A percentile compares a stretch with the other conserved stretches of the same genome.
These are phyloP conservation scores for Geranium brycei DNA, from an alignment of 345 rosid genomes.

Conservation along the genomic window DNA sequence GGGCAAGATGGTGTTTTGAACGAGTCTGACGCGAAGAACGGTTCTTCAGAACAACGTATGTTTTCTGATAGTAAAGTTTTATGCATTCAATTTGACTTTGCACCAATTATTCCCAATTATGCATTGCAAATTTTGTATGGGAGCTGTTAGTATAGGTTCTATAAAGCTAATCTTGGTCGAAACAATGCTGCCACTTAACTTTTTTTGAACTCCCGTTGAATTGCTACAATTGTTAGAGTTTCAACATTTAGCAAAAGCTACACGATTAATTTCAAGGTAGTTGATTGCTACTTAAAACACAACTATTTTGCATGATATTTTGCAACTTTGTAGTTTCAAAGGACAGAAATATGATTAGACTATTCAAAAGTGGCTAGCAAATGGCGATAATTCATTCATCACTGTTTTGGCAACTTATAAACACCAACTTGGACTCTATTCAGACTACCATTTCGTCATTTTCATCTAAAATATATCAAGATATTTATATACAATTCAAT, in stretches of 20 bases:
- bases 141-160: not conserved
- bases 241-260: not conserved
- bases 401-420: no score
- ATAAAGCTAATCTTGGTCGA: no score
- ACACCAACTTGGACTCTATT: no score
- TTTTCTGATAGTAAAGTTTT: not conserved
- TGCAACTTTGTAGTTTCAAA: not conserved
- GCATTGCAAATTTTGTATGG: not conserved
- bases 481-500: no score
- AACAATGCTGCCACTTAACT: not conserved
- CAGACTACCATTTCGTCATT: no score
- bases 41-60: slow-evolving; percentile 35
- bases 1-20: slow-evolving; percentile 76
- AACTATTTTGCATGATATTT: not conserved
- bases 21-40: slow-evolving; percentile 41
- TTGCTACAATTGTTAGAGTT: not conserved
- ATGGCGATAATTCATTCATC: not conserved
- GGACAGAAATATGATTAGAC: not conserved
- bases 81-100: not conserved
- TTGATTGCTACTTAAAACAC: no score
- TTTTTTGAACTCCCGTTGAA: not conserved
- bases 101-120: not conserved
- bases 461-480: no score
- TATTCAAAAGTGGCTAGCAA: not conserved
- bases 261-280: not conserved